phyloP scores from a whole-genome alignment of 164 flowering plant genomes.

The Cinnamomum chago region DNA sequence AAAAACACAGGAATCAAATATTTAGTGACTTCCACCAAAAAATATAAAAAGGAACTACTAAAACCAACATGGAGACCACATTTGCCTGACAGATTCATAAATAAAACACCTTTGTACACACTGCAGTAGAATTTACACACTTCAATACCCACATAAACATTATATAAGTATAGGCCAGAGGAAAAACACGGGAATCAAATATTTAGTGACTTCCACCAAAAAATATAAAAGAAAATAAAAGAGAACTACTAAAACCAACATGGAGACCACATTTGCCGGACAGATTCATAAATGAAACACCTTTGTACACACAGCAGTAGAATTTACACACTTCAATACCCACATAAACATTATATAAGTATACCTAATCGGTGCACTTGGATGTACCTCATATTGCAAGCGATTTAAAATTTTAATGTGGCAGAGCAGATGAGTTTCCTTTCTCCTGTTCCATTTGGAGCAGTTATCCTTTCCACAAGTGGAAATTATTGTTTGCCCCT shows the following conservation, averaged over 20 bases:
- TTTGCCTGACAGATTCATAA: not conserved
- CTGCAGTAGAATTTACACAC: too few relatives aligned
- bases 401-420: not conserved
- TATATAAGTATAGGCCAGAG: too few relatives aligned
- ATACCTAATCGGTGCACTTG: too few relatives aligned
- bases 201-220: too few relatives aligned
- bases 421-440: not conserved
- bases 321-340: too few relatives aligned
- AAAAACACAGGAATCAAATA: not conserved
- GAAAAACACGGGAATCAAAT: not conserved
- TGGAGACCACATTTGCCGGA: not conserved
- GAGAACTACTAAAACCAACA: not conserved
- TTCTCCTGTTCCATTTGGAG: not conserved
- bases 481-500: not conserved
- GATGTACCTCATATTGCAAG: not conserved
- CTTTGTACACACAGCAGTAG: too few relatives aligned
- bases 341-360: too few relatives aligned
- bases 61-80: not conserved
- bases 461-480: too few relatives aligned
- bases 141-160: too few relatives aligned
- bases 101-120: not conserved
- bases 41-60: not conserved
- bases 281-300: not conserved
- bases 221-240: not conserved
- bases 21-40: too few relatives aligned